Percentiles rank a stretch among this genome's conserved stretches.
These are phyloP conservation scores for Phytophthora idaei DNA, from an alignment of 352 stramenopile species.

Conservation along the genomic window DNA sequence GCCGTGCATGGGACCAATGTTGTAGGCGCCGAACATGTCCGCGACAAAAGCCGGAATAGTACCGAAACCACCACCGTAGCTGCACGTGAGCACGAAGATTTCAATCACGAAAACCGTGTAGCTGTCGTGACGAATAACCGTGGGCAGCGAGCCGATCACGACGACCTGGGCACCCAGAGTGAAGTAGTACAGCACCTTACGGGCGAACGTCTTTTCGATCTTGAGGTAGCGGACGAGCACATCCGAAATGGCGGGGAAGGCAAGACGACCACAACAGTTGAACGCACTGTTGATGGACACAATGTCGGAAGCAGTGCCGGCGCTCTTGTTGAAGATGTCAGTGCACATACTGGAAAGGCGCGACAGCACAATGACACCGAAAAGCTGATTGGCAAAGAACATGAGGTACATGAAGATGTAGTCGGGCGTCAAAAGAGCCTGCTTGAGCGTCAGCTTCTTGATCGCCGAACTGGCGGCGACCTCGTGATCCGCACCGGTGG, in stretches of 20 bases:
- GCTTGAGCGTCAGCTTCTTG: constrained; percentile 56
- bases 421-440: constrained; percentile 58
- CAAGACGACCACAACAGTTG: constrained; percentile 59
- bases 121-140: constrained; percentile 58
- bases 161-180: constrained; percentile 66
- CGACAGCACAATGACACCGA: constrained; percentile 68
- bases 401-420: constrained; percentile 75
- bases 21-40: constrained; percentile 85
- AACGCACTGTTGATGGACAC: constrained; percentile 69
- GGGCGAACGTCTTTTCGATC: constrained; percentile 49
- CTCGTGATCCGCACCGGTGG: constrained; percentile 22
- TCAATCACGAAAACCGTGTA: constrained; percentile 65
- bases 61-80: constrained; percentile 77
- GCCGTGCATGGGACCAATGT: constrained; percentile 61
- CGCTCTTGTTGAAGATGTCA: constrained; percentile 55
- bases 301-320: constrained; percentile 44
- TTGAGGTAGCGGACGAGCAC: constrained; percentile 44
- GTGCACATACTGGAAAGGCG: constrained; percentile 61
- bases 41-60: constrained; percentile 79
- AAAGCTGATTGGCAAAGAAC: constrained; percentile 71
- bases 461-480: constrained; percentile 37
- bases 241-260: constrained; percentile 52
- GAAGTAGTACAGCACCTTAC: constrained; percentile 74
- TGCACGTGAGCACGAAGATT: constrained; percentile 77
- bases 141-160: constrained; percentile 64